phyloP scores from a whole-genome alignment of 352 stramenopile genomes.

The Pythium dissotocum region DNA sequence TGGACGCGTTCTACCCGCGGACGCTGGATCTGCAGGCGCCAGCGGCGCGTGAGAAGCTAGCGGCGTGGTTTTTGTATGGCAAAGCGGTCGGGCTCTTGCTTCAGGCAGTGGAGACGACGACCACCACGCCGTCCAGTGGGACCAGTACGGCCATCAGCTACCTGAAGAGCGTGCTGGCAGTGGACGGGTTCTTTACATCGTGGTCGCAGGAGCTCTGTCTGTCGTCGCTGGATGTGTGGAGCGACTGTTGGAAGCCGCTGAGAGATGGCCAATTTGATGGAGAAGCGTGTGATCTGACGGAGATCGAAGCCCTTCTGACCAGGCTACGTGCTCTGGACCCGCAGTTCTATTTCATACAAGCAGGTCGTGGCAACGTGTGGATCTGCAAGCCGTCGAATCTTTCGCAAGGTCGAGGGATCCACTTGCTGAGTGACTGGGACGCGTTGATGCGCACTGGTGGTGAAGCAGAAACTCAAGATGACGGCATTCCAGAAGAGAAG shows the following conservation, averaged over 20 bases:
- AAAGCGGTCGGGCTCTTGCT: slow-evolving; percentile 36
- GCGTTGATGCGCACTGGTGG: slow-evolving; percentile 30
- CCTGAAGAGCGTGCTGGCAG: slow-evolving; percentile 8
- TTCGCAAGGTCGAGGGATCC: slow-evolving; percentile 73
- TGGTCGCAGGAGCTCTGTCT: slow-evolving; percentile 12
- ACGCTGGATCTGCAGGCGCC: slow-evolving; percentile 42
- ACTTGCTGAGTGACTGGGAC: slow-evolving; percentile 43
- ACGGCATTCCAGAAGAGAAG: neutral
- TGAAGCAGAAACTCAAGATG: neutral
- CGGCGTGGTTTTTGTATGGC: slow-evolving; percentile 52
- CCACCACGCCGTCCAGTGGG: neutral
- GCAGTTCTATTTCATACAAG: slow-evolving; percentile 43
- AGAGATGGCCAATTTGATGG: neutral
- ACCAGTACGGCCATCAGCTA: slow-evolving; percentile 1
- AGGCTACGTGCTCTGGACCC: slow-evolving; percentile 35
- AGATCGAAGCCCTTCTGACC: slow-evolving; percentile 21
- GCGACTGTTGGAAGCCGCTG: slow-evolving; percentile 13
- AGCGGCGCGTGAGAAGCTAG: slow-evolving; percentile 25
- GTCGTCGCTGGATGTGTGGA: slow-evolving; percentile 11
- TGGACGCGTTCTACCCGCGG: slow-evolving; percentile 55
- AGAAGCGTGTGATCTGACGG: slow-evolving; percentile 13
- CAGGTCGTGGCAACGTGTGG: slow-evolving; percentile 51
- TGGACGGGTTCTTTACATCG: slow-evolving; percentile 14
- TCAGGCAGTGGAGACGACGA: neutral
- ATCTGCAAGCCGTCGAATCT: slow-evolving; percentile 81